Base-by-base conservation (phyloP, 495 filamentous ascomycete species). In the Bathelium albidoporum region DNA sequence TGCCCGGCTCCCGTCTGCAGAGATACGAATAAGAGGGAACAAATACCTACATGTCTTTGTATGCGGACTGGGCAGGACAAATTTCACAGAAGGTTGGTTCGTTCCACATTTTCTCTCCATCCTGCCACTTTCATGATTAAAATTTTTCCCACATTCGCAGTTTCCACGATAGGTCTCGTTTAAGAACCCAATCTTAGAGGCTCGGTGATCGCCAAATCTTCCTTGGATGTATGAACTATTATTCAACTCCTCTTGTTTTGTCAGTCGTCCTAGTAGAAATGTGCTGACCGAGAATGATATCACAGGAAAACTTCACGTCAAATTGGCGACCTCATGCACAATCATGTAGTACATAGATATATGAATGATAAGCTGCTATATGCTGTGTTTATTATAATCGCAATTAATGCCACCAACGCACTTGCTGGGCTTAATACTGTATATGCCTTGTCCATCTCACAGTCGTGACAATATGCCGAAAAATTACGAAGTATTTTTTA, bases 101-200 rank as follows among this genome's bases (percentile, higher is more conserved):
- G 20, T 26, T n/a, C 43, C 61, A 59, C 60, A 64, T 60, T 28
- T 31, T 24, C n/a, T 1, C 22, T 44, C 11, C 63, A 36, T 24
- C 11, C 60, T 41, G 2, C 28, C 36, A 10, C 63, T 75, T 78
- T 65, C 67, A 77, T 80, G 78, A 84, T 85, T 82, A 83, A 79
- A 79, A 65, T 78, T 74, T 76, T 74, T 77, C 76, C 49, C 59
- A 80, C 77, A 82, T 84, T 86, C 83, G 83, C 83, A 85, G 82
- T 85, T 85, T 86, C 79, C 82, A 84, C 83, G 82, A 74, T 79
- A 86, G 81, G 75, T 74, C 72, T 81, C 78, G 74, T 69, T 60
- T 64, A 68, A 75, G 80, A 84, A 81, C 82, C 80, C 80, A 76
- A 69, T 68, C 65, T 75, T 68, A 76, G 74, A 64, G 39, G 73